These are phyloP conservation scores for Purshia tridentata DNA, from an alignment of 306 rosid genomes.

Conservation along the genomic window DNA sequence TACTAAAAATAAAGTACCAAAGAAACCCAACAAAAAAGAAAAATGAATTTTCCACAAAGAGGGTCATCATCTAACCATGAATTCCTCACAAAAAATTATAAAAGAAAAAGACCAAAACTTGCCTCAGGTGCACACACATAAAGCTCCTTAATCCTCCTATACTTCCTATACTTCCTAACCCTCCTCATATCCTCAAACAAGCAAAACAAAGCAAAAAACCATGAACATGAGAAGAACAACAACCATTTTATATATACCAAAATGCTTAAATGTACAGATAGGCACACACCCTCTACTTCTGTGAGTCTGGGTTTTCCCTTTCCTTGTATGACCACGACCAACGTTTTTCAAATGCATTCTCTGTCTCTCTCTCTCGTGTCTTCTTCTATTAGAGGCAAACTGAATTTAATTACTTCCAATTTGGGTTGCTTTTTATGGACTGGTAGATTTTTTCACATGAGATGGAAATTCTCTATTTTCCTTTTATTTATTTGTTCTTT, in stretches of 20 bases:
- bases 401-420: not conserved
- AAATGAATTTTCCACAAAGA: not conserved
- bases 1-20: not conserved
- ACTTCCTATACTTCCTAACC: not conserved
- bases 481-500: no score
- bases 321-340: not conserved
- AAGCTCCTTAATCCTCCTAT: slow-evolving; percentile 8
- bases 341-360: not conserved
- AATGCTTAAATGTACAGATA: not conserved
- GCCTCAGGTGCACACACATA: slow-evolving; percentile 1
- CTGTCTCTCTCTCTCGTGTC: no score
- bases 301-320: not conserved
- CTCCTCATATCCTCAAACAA: not conserved
- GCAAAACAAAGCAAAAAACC: not conserved
- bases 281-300: not conserved
- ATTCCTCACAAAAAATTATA: not conserved
- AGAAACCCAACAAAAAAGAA: not conserved
- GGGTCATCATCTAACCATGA: not conserved
- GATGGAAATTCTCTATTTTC: no score
- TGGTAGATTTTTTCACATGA: no score
- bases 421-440: no score
- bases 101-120: not conserved
- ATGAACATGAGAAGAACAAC: not conserved
- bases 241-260: no score
- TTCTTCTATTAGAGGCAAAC: not conserved